Evolutionary conservation across 2,329 filamentous ascomycete species (phyloP), one percentile per base, ranked within the genome.

Genomic region (Xylaria multiplex): DNA sequence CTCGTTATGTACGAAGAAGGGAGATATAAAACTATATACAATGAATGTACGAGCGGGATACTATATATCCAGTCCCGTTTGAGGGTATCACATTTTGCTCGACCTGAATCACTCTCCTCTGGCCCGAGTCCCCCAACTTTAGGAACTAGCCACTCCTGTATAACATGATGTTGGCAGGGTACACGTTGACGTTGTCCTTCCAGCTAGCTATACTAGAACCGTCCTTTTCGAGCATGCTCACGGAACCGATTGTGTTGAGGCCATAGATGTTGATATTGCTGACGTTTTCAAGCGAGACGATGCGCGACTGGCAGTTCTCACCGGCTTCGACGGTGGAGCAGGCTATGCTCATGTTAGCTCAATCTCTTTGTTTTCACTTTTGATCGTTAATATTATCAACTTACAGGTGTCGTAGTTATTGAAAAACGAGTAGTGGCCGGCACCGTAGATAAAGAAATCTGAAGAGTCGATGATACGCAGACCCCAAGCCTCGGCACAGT

Each of bases 361-460:
- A 46, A 52, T 9, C 6, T 9, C 11, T 45, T 57, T 53, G 13
- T 8, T 19, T 64, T 62, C 27, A 32, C n/a, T 22, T 24, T 57
- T 32, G 22, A 35, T 37, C 6, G 35, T 46, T 50, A 16, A 30
- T 30, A 42, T 37, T 22, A 40, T 3, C 13, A 54, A 69, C 73
- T 74, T 71, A 76, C 73, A 63, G 2, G 80, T 82, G 71, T 84
- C 82, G 73, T 89, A 87, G 74, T 87, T 83, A 74, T 86, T 84
- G 77, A 90, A 90, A 69, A 84, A 86, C 37, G 77, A 80, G 78
- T 91, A 91, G 35, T 89, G 75, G 0, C 88, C 89, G 0, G 84
- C 86, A 19, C 88, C 88, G 66, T 89, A 88, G 54, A 86, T 76
- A 65, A 83, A 76, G 53, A 90, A 77, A 66, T 83, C 80, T 5